These are phyloP conservation scores for Penicillium subrubescens DNA, from an alignment of 495 filamentous ascomycete genomes.

Conservation along the genomic window DNA sequence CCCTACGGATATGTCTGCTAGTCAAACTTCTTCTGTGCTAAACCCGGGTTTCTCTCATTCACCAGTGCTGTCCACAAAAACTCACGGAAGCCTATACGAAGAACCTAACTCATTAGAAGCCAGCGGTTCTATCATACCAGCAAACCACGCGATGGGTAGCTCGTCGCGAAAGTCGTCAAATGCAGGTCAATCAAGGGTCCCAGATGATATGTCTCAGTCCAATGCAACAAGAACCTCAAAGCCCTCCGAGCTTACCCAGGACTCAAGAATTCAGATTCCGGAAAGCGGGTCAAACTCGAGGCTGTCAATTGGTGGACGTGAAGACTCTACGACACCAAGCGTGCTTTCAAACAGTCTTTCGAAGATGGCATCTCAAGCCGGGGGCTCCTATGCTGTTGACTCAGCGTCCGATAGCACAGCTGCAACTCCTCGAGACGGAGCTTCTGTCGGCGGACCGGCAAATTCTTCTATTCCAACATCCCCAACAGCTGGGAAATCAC, in stretches of 20 bases:
- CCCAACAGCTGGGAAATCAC: slow-evolving; percentile 28
- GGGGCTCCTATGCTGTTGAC: slow-evolving; percentile 44
- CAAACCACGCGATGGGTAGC: slow-evolving; percentile 26
- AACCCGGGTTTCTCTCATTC: slow-evolving; percentile 39
- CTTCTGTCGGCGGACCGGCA: slow-evolving; percentile 27
- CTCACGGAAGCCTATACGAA: slow-evolving; percentile 32
- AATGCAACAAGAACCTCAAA: slow-evolving; percentile 26
- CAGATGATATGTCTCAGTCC: slow-evolving; percentile 28
- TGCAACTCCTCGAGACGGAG: slow-evolving; percentile 33
- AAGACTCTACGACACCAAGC: slow-evolving; percentile 35
- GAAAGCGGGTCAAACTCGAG: slow-evolving; percentile 38
- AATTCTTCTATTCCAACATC: slow-evolving; percentile 21
- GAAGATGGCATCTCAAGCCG: slow-evolving; percentile 30
- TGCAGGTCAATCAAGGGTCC: slow-evolving; percentile 29
- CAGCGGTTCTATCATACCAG: slow-evolving; percentile 21
- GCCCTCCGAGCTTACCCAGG: slow-evolving; percentile 29
- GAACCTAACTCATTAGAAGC: slow-evolving; percentile 18
- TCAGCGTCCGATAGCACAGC: slow-evolving; percentile 46
- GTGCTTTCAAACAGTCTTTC: slow-evolving; percentile 39
- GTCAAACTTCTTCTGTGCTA: slow-evolving; percentile 35
- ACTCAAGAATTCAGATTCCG: slow-evolving; percentile 17
- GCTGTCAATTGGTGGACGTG: slow-evolving; percentile 39
- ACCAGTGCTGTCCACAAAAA: slow-evolving; percentile 35
- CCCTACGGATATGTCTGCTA: slow-evolving; percentile 29
- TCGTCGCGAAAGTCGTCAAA: slow-evolving; percentile 25